A percentile compares a stretch with the other conserved stretches of the same genome.
Evolutionary conservation across 139 green algal genomes (phyloP).

Genomic region (Picochlorum costavermella): DNA sequence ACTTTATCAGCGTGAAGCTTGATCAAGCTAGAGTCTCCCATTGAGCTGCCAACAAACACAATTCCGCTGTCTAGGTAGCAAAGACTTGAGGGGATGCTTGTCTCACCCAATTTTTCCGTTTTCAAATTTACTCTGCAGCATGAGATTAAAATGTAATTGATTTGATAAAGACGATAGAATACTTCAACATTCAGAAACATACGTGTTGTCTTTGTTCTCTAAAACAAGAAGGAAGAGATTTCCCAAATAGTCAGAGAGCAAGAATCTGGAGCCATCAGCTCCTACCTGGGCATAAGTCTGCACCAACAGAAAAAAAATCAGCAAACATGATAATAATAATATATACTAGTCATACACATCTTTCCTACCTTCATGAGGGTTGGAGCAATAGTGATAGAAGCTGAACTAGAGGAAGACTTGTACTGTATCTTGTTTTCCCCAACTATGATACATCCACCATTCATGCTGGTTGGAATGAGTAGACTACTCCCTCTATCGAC

Average conservation of each 20-base stretch:
- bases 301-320: neutral
- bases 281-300: slow-evolving; percentile 49
- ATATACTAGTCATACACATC: too few species aligned
- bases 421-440: slow-evolving; percentile 66
- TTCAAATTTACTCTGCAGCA: neutral
- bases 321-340: too few species aligned
- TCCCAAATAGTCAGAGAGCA: slow-evolving; percentile 45
- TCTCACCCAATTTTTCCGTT: slow-evolving; percentile 73
- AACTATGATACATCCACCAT: slow-evolving; percentile 71
- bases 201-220: too few species aligned
- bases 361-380: slow-evolving; percentile 31
- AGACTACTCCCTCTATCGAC: slow-evolving; percentile 60
- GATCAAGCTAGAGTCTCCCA: slow-evolving; percentile 78
- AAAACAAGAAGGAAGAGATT: neutral
- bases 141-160: neutral
- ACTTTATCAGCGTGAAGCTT: slow-evolving; percentile 10
- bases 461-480: slow-evolving; percentile 75
- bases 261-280: slow-evolving; percentile 72
- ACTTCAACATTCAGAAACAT: too few species aligned
- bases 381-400: slow-evolving; percentile 15
- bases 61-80: slow-evolving; percentile 90
- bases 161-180: neutral
- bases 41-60: slow-evolving; percentile 63
- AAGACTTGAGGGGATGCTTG: slow-evolving; percentile 58
- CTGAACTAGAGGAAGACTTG: slow-evolving; percentile 31